Evolutionary conservation across 352 stramenopile genomes (phyloP).

Genomic region (Phytophthora aleatoria): DNA sequence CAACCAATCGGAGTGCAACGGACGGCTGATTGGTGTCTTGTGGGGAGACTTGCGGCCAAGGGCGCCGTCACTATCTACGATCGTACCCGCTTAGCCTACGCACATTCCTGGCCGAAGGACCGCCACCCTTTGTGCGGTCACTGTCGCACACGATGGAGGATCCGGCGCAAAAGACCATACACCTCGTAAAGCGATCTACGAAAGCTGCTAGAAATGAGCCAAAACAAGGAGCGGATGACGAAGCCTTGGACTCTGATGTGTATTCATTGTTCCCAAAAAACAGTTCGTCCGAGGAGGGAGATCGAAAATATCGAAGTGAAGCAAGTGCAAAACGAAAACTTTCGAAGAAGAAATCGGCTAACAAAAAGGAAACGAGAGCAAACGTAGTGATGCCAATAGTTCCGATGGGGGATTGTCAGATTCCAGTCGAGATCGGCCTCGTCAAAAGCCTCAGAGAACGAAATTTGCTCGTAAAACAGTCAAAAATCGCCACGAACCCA

Average conservation of each 20-base stretch:
- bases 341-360: constrained; percentile 4
- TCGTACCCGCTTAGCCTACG: constrained; percentile 65
- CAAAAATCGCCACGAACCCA: not conserved
- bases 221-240: constrained; percentile 9
- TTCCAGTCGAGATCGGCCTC: not conserved
- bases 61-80: constrained; percentile 63
- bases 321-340: not conserved
- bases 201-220: not conserved
- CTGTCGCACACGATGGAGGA: constrained; percentile 27
- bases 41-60: constrained; percentile 15
- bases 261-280: constrained; percentile 36
- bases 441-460: not conserved
- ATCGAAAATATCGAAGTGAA: not conserved
- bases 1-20: constrained; percentile 1
- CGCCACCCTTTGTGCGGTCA: constrained; percentile 39
- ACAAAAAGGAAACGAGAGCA: not conserved
- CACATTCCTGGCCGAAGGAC: constrained; percentile 23
- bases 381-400: not conserved
- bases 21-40: not conserved
- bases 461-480: not conserved
- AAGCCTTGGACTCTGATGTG: constrained; percentile 40
- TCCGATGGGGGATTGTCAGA: not conserved
- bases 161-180: constrained; percentile 21
- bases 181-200: constrained; percentile 10
- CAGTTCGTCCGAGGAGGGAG: constrained; percentile 11